Evolutionary conservation across 306 rosid species (phyloP).

Genomic region (Coriaria nepalensis): DNA sequence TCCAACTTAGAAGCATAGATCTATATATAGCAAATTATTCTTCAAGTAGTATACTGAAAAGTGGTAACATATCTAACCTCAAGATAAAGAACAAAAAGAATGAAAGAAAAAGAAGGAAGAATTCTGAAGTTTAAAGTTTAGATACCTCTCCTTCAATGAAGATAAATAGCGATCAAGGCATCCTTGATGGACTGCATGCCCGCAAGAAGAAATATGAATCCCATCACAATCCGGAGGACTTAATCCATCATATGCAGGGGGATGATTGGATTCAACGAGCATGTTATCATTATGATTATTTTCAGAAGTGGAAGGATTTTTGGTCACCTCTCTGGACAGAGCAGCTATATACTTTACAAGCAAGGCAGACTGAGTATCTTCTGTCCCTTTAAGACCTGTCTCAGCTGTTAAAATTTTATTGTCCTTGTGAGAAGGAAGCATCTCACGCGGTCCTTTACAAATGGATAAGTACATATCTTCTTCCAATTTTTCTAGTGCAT

Average conservation of each 20-base stretch:
- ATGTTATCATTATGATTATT: conserved; percentile 24
- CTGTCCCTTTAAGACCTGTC: conserved; percentile 21
- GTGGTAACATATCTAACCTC: conserved; percentile 1
- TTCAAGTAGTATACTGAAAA: background rate
- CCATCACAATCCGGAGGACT: conserved; percentile 82
- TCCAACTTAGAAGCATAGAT: no score
- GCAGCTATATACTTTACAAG: conserved; percentile 61
- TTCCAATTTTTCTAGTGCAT: conserved; percentile 53
- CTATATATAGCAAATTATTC: no score
- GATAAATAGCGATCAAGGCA: conserved; percentile 80
- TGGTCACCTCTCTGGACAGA: conserved; percentile 36
- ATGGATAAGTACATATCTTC: conserved; percentile 46
- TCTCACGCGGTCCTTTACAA: conserved; percentile 33
- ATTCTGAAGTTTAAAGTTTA: background rate
- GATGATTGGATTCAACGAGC: conserved; percentile 33
- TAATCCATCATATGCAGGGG: conserved; percentile 46
- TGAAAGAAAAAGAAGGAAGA: conserved; percentile 1
- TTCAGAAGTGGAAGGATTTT: conserved; percentile 46
- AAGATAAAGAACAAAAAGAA: conserved; percentile 4
- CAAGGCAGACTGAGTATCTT: conserved; percentile 39
- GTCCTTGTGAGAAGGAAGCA: conserved; percentile 20
- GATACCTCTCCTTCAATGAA: conserved; percentile 83
- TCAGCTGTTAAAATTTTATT: conserved; percentile 20
- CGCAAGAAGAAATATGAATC: conserved; percentile 85
- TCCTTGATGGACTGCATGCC: conserved; percentile 94